A percentile compares a stretch with the other conserved stretches of the same genome.
These are phyloP conservation scores for Pythium aphanidermatum DNA, from an alignment of 352 stramenopile genomes.

Conservation along the genomic window DNA sequence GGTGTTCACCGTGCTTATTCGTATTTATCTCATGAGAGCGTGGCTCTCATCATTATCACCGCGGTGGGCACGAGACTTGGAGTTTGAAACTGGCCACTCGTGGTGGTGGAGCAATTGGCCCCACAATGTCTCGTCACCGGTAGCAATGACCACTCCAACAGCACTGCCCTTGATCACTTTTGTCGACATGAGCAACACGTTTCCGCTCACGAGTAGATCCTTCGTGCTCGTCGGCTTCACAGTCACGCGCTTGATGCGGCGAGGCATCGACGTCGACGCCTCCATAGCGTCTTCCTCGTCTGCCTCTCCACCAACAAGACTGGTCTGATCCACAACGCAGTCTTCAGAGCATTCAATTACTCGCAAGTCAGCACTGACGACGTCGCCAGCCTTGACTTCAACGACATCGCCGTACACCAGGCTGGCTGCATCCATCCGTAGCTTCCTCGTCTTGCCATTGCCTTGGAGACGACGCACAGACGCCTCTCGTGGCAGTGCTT, in stretches of 20 bases:
- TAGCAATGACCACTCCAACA: constrained; percentile 66
- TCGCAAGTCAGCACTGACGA: constrained; percentile 86
- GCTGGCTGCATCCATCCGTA: constrained; percentile 88
- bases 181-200: constrained; percentile 72
- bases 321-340: constrained; percentile 63
- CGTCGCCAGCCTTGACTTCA: constrained; percentile 81
- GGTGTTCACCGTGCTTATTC: no score
- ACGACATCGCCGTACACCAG: constrained; percentile 92
- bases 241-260: constrained; percentile 28
- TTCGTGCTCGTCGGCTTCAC: constrained; percentile 14
- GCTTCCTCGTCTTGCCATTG: constrained; percentile 39
- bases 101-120: constrained; percentile 51
- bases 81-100: constrained; percentile 40
- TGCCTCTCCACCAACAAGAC: constrained; percentile 26
- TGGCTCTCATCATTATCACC: no score
- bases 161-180: constrained; percentile 41
- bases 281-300: constrained; percentile 23
- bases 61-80: no score
- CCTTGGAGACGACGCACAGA: constrained; percentile 66
- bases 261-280: constrained; percentile 7
- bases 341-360: constrained; percentile 74
- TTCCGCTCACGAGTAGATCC: constrained; percentile 35
- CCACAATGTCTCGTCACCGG: constrained; percentile 68
- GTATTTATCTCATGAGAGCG: constrained; percentile 5
- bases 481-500: constrained; percentile 82